Conservation (phyloP, 306 rosid species). For the Dalbergia cultrata region DNA sequence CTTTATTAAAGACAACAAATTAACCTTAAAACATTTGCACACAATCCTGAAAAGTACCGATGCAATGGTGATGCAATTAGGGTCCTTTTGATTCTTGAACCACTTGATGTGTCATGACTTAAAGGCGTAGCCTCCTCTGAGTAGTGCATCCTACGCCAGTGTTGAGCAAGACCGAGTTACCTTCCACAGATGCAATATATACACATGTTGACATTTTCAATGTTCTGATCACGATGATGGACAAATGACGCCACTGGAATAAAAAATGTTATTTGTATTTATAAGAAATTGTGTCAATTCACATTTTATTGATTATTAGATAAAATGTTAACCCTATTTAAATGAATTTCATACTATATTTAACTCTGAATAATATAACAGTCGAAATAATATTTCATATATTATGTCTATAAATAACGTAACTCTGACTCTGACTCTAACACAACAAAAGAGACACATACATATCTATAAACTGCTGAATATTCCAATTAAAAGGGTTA, state of each 20-base stretch:
- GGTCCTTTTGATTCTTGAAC: neutral
- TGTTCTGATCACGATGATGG: constrained; percentile 47
- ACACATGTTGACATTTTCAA: constrained; percentile 40
- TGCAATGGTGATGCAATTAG: constrained; percentile 5
- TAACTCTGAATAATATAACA: no score
- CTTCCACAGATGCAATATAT: constrained; percentile 11
- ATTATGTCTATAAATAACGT: no score
- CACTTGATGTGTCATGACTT: constrained; percentile 27
- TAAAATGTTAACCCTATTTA: no score
- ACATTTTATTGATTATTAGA: no score
- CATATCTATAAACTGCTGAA: constrained; percentile 15
- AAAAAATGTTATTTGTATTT: no score
- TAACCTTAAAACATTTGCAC: neutral
- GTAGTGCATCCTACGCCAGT: constrained; percentile 33
- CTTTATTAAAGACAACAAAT: neutral
- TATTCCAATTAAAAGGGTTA: constrained; percentile 35
- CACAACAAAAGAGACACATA: neutral
- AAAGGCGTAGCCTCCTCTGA: neutral
- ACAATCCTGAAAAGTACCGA: constrained; percentile 1
- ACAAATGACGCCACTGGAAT: constrained; percentile 45
- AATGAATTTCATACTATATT: no score
- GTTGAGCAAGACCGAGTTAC: constrained; percentile 22
- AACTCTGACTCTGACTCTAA: no score
- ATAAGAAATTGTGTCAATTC: no score
- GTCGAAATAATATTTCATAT: no score